These are phyloP conservation scores for Lodderomyces orthopsilosis DNA, from an alignment of 1,139 yeast species.

Conservation along the genomic window DNA sequence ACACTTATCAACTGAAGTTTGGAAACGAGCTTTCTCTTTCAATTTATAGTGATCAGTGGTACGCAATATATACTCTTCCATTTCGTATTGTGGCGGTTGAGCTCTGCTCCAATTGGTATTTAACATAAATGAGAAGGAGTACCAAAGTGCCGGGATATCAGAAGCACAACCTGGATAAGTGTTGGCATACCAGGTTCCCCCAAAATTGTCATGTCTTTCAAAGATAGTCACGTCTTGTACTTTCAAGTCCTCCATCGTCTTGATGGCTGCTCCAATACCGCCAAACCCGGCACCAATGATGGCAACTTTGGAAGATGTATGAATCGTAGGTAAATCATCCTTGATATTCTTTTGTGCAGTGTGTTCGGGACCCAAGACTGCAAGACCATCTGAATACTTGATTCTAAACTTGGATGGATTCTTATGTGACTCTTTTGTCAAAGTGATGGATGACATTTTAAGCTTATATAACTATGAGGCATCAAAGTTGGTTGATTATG, in stretches of 20 bases:
- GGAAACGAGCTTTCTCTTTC: constrained; percentile 27
- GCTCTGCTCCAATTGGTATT: constrained; percentile 43
- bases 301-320: constrained; percentile 30
- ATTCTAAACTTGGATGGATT: constrained; percentile 34
- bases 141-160: constrained; percentile 51
- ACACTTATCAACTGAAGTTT: constrained; percentile 27
- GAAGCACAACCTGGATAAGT: constrained; percentile 56
- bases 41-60: constrained; percentile 38
- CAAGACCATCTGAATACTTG: constrained; percentile 25
- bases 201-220: constrained; percentile 44
- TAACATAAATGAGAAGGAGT: constrained; percentile 39
- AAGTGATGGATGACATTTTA: constrained; percentile 25
- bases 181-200: constrained; percentile 58
- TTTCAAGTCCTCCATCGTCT: constrained; percentile 28
- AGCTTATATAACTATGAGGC: too few species aligned
- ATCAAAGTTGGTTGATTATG: too few species aligned
- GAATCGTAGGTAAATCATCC: constrained; percentile 20
- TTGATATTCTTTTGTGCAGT: constrained; percentile 9
- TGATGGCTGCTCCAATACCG: constrained; percentile 38
- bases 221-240: constrained; percentile 37
- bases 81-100: constrained; percentile 49
- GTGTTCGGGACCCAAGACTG: constrained; percentile 24
- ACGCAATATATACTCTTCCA: constrained; percentile 43
- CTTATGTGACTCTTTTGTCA: constrained; percentile 31
- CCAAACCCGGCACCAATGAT: constrained; percentile 52